Percentiles rank a stretch among this genome's conserved stretches.
These are phyloP conservation scores for Trichophyton benhamiae DNA, from an alignment of 2,329 filamentous ascomycete genomes.

Conservation along the genomic window DNA sequence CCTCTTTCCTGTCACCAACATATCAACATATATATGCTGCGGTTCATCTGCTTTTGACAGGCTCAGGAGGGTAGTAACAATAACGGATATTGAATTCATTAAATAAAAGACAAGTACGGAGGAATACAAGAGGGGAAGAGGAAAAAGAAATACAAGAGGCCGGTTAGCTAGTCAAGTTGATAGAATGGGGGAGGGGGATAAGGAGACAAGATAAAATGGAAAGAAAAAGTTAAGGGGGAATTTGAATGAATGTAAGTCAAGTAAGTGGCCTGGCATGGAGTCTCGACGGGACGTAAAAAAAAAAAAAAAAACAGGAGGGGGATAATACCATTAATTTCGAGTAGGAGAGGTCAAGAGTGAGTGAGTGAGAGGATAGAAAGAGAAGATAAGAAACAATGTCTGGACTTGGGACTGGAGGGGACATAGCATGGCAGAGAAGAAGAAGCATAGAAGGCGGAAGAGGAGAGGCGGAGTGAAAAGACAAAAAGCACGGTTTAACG, in stretches of 20 bases:
- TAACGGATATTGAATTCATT: conserved; percentile 8
- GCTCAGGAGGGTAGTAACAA: neutral
- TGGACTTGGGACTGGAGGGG: neutral
- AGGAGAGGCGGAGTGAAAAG: neutral
- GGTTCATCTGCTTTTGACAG: neutral
- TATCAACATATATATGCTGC: too few species aligned
- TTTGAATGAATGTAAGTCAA: conserved; percentile 2
- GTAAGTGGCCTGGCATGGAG: neutral
- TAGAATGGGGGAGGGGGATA: too few species aligned
- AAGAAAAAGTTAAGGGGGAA: conserved; percentile 9
- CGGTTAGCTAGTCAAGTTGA: too few species aligned
- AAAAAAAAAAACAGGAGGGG: conserved; percentile 18
- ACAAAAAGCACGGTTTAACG: conserved; percentile 47
- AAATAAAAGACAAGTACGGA: conserved; percentile 25
- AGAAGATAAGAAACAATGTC: conserved; percentile 11
- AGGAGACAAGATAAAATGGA: too few species aligned
- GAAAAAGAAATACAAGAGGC: conserved; percentile 17
- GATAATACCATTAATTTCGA: conserved; percentile 13
- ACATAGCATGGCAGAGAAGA: conserved; percentile 16
- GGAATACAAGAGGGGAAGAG: conserved; percentile 31
- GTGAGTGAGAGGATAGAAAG: conserved; percentile 10
- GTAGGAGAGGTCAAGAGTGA: conserved; percentile 1
- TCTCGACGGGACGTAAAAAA: conserved; percentile 14
- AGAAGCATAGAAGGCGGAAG: neutral
- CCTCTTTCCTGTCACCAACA: too few species aligned